Percentiles rank a stretch among this genome's conserved stretches.
Conservation (phyloP, 257 asterid species). For the Leptodermis oblonga region DNA sequence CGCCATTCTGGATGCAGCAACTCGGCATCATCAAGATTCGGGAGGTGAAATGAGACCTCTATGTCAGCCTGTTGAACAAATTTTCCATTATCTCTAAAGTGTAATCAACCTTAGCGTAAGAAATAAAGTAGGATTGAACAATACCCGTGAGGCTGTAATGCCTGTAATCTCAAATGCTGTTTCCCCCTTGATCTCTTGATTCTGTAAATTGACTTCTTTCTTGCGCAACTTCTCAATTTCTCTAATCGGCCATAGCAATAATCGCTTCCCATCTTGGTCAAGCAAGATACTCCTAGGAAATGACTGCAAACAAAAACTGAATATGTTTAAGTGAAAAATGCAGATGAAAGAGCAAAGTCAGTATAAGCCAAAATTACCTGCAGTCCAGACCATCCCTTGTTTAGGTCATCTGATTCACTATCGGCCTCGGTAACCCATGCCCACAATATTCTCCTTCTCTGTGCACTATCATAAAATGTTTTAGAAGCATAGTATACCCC, state of each 20-base stretch:
- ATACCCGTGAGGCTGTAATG: slow-evolving; percentile 65
- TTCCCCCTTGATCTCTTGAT: slow-evolving; percentile 35
- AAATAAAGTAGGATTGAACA: background rate
- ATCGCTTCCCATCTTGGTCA: slow-evolving; percentile 54
- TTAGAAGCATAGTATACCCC: slow-evolving; percentile 82
- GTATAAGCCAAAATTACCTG: slow-evolving; percentile 15
- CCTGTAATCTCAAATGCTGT: slow-evolving; percentile 42
- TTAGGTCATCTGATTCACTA: slow-evolving; percentile 35
- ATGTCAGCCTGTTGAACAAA: slow-evolving; percentile 24
- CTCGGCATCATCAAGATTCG: slow-evolving; percentile 25
- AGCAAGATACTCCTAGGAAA: slow-evolving; percentile 62
- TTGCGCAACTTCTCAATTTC: slow-evolving; percentile 50
- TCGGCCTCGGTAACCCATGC: slow-evolving; percentile 75
- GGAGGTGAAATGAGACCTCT: slow-evolving; percentile 25
- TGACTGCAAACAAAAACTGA: slow-evolving; percentile 30
- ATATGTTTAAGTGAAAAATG: background rate
- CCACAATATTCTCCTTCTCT: slow-evolving; percentile 61
- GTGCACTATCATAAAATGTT: slow-evolving; percentile 54
- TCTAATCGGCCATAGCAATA: slow-evolving; percentile 69
- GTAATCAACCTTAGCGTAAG: background rate
- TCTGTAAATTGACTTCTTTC: slow-evolving; percentile 25
- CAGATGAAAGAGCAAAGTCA: background rate
- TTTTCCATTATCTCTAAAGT: background rate
- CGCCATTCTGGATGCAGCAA: slow-evolving; percentile 1
- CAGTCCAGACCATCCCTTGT: slow-evolving; percentile 56